These are phyloP conservation scores for Xylariaceae sp. DNA, from an alignment of 2,329 filamentous ascomycete genomes.

Conservation along the genomic window DNA sequence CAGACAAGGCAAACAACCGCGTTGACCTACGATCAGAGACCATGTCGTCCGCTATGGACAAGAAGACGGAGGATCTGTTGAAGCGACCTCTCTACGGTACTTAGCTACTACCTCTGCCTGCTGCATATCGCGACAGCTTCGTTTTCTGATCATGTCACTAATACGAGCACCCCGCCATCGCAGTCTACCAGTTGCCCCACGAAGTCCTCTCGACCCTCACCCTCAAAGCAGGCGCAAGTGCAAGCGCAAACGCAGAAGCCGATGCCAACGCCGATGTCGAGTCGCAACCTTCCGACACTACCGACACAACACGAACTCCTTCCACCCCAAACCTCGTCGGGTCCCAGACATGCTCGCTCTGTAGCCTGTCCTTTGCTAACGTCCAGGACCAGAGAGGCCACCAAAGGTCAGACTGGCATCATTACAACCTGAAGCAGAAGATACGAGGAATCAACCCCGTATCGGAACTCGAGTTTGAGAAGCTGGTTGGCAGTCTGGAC, in stretches of 20 bases:
- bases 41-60: constrained; percentile 32
- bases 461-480: constrained; percentile 78
- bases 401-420: constrained; percentile 83
- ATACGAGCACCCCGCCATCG: constrained; percentile 23
- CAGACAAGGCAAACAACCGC: not conserved
- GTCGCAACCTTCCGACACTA: constrained; percentile 25
- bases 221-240: constrained; percentile 43
- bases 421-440: constrained; percentile 92
- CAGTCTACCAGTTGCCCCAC: constrained; percentile 77
- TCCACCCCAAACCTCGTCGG: constrained; percentile 45
- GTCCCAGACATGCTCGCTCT: constrained; percentile 76
- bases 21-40: not conserved
- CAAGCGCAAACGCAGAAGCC: too few species aligned
- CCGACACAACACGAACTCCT: constrained; percentile 13
- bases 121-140: not conserved
- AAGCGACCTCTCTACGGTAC: constrained; percentile 49
- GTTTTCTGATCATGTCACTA: not conserved
- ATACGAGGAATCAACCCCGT: constrained; percentile 67
- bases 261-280: constrained; percentile 12
- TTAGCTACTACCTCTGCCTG: not conserved
- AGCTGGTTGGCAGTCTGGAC: constrained; percentile 76
- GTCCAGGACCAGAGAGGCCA: constrained; percentile 80
- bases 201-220: constrained; percentile 66
- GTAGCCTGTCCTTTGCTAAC: constrained; percentile 63
- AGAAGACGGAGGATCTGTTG: constrained; percentile 42